These are phyloP conservation scores for Jamesozyma rosinii DNA, from an alignment of 805 yeast species.

Conservation along the genomic window DNA sequence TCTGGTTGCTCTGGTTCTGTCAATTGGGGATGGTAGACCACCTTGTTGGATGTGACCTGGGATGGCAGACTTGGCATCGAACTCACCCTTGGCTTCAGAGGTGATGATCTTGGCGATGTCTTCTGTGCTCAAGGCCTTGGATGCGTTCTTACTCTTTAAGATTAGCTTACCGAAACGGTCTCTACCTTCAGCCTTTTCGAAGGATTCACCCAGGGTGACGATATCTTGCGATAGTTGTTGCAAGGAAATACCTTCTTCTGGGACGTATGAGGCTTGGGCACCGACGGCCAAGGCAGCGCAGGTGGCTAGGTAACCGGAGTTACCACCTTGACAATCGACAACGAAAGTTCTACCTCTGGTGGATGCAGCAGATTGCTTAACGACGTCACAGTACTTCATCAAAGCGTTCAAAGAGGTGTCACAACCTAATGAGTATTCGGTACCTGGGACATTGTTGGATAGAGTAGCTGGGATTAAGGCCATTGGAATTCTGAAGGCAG, in stretches of 20 bases:
- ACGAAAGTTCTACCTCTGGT: constrained; percentile 72
- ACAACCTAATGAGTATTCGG: constrained; percentile 67
- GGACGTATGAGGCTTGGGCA: constrained; percentile 66
- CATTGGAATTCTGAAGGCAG: constrained; percentile 70
- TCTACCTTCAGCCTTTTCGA: constrained; percentile 54
- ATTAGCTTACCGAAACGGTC: constrained; percentile 61
- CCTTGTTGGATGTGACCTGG: constrained; percentile 90
- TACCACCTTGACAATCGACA: constrained; percentile 80
- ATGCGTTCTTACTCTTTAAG: constrained; percentile 60
- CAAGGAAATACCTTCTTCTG: constrained; percentile 58
- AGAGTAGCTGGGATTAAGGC: constrained; percentile 71
- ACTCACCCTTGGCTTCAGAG: constrained; percentile 52
- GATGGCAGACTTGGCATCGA: constrained; percentile 69
- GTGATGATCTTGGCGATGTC: constrained; percentile 61
- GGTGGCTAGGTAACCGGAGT: constrained; percentile 71
- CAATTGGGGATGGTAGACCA: constrained; percentile 66
- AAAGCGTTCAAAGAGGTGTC: constrained; percentile 68
- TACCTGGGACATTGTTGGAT: constrained; percentile 74
- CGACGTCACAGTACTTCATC: constrained; percentile 67
- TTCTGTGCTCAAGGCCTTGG: constrained; percentile 57
- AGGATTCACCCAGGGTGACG: constrained; percentile 47
- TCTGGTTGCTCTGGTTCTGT: constrained; percentile 65
- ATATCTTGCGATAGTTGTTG: constrained; percentile 58
- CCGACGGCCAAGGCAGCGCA: constrained; percentile 61
- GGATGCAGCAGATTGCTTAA: constrained; percentile 70